A percentile compares a stretch with the other conserved stretches of the same genome.
Evolutionary conservation across 2,329 filamentous ascomycete genomes (phyloP).

Genomic region (Diplodia mutila): DNA sequence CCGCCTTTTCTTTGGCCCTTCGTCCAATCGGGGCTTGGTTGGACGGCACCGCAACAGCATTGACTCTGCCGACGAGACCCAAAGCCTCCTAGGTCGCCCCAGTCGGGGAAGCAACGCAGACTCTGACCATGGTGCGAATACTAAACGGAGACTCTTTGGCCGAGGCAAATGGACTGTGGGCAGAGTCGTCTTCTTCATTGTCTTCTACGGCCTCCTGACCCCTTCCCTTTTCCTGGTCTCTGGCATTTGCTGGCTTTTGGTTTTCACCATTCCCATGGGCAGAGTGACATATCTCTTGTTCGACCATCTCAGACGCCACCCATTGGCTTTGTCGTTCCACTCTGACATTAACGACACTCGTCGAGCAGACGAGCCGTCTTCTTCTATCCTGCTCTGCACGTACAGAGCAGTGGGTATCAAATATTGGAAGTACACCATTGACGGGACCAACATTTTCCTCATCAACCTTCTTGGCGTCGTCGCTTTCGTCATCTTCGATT

Average conservation of each 20-base stretch:
- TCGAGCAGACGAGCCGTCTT: slow-evolving; percentile 70
- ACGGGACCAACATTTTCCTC: slow-evolving; percentile 98
- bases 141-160: slow-evolving; percentile 81
- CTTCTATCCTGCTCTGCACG: slow-evolving; percentile 90
- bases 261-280: slow-evolving; percentile 98
- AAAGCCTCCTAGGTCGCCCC: slow-evolving; percentile 78
- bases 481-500: slow-evolving; percentile 93
- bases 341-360: slow-evolving; percentile 78
- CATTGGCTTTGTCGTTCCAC: slow-evolving; percentile 90
- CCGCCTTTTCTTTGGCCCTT: slow-evolving; percentile 90
- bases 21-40: slow-evolving; percentile 72
- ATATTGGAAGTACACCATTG: slow-evolving; percentile 99
- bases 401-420: slow-evolving; percentile 92
- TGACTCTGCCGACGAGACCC: slow-evolving; percentile 86
- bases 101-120: slow-evolving; percentile 53
- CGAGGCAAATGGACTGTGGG: slow-evolving; percentile 95
- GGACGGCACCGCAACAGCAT: slow-evolving; percentile 86
- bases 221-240: slow-evolving; percentile 86
- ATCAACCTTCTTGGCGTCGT: slow-evolving; percentile 96
- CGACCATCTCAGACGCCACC: slow-evolving; percentile 89
- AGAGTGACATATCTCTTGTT: slow-evolving; percentile 89
- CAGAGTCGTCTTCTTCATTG: slow-evolving; percentile 91
- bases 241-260: slow-evolving; percentile 89
- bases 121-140: slow-evolving; percentile 36
- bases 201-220: slow-evolving; percentile 92